phyloP scores from a whole-genome alignment of 2,329 filamentous ascomycete species.

The Graphiopsis chlorocephala region DNA sequence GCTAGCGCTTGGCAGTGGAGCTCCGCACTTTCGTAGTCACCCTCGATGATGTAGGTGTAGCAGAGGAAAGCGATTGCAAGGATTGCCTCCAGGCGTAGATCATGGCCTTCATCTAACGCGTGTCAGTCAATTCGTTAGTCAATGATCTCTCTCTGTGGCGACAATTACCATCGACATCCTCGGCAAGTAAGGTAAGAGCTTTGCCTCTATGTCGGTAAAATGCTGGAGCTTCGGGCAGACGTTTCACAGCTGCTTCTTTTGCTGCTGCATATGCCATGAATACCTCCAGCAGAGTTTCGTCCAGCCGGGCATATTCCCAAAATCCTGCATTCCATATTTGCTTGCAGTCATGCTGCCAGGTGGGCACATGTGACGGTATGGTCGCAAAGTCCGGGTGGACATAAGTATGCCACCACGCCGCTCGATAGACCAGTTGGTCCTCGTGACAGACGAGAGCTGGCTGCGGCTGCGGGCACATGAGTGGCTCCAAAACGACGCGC shows the following conservation, averaged over 20 bases:
- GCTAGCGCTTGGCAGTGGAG: background rate
- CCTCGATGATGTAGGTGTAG: background rate
- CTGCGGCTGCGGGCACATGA: background rate
- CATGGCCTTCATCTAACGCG: background rate
- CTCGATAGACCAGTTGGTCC: background rate
- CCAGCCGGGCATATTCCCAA: background rate
- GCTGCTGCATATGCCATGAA: background rate
- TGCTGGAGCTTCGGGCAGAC: background rate
- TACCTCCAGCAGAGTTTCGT: background rate
- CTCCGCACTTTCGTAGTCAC: background rate
- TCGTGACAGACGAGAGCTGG: constrained; percentile 4
- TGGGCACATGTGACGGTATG: background rate
- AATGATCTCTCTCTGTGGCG: background rate
- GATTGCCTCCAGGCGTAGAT: background rate
- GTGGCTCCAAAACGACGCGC: background rate
- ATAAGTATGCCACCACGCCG: constrained; percentile 7
- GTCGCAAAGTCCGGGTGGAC: background rate
- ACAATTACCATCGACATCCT: background rate
- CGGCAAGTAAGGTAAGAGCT: background rate
- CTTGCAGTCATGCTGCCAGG: background rate
- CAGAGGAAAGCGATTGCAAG: background rate
- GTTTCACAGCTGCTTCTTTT: constrained; percentile 2
- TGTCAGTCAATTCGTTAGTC: background rate
- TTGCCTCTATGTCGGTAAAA: constrained; percentile 2
- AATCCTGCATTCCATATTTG: background rate